phyloP scores from a whole-genome alignment of 2,329 filamentous ascomycete species.

The Penicillium janthinellum region DNA sequence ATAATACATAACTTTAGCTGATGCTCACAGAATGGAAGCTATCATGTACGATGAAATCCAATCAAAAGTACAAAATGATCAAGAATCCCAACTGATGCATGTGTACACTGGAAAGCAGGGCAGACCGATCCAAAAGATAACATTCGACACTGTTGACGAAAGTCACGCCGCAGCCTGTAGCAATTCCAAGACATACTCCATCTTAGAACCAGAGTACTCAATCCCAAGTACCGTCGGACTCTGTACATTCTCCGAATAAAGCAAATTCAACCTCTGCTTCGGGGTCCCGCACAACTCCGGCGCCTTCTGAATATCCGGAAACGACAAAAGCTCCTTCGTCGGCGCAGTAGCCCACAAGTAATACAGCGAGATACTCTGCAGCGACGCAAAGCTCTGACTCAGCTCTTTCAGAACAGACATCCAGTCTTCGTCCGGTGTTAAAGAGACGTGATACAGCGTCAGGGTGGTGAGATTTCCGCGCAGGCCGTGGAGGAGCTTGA shows the following conservation, averaged over 20 bases:
- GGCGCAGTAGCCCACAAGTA: slow-evolving; percentile 24
- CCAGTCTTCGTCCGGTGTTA: slow-evolving; percentile 21
- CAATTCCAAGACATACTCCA: slow-evolving; percentile 20
- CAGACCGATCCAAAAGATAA: not conserved
- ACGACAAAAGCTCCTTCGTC: slow-evolving; percentile 21
- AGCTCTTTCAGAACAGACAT: slow-evolving; percentile 17
- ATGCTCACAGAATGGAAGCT: too few relatives aligned
- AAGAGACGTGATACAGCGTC: slow-evolving; percentile 23
- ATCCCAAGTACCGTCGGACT: slow-evolving; percentile 20
- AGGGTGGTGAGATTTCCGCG: slow-evolving; percentile 15
- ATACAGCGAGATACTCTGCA: slow-evolving; percentile 24
- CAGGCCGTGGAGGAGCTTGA: slow-evolving; percentile 14
- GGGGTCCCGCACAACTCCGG: slow-evolving; percentile 3
- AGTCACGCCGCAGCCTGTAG: slow-evolving; percentile 12
- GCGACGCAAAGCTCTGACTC: slow-evolving; percentile 7
- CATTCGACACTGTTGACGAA: too few relatives aligned
- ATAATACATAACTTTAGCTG: not conserved
- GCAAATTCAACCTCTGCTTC: slow-evolving; percentile 14
- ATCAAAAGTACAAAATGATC: not conserved
- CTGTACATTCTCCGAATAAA: slow-evolving; percentile 22
- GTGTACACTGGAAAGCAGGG: not conserved
- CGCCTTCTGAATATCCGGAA: slow-evolving; percentile 22
- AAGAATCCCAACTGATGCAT: not conserved
- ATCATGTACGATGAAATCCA: too few relatives aligned
- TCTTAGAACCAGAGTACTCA: slow-evolving; percentile 26